These are phyloP conservation scores for Fremontodendron californicum DNA, from an alignment of 345 rosid species.

Conservation along the genomic window DNA sequence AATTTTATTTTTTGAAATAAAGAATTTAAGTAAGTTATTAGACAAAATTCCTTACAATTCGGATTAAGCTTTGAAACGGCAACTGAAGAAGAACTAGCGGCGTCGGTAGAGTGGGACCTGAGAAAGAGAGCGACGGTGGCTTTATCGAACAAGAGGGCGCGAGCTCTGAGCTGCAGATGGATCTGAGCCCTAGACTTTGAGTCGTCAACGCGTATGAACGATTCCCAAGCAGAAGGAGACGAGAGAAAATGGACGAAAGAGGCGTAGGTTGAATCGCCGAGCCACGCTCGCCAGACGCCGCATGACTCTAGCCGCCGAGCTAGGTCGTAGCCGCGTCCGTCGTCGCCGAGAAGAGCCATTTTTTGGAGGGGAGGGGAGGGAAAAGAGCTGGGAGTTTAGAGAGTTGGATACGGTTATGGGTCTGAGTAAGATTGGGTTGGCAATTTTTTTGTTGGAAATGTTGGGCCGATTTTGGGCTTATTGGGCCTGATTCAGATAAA, in stretches of 20 bases:
- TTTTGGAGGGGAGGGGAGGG: background rate
- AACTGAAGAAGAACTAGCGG: slow-evolving; percentile 28
- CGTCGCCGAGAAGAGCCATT: slow-evolving; percentile 83
- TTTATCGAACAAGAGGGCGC: slow-evolving; percentile 84
- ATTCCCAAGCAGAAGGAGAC: slow-evolving; percentile 68
- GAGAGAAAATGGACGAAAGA: slow-evolving; percentile 49
- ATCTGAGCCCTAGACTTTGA: slow-evolving; percentile 68
- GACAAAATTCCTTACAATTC: slow-evolving; percentile 40
- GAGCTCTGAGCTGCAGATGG: slow-evolving; percentile 80
- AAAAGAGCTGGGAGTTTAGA: no score
- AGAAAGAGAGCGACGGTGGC: slow-evolving; percentile 64
- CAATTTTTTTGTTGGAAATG: background rate
- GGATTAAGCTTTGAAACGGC: slow-evolving; percentile 66
- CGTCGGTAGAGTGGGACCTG: slow-evolving; percentile 24
- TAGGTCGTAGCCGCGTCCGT: slow-evolving; percentile 76
- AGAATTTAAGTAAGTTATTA: no score
- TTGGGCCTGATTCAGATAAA: background rate
- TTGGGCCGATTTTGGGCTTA: background rate
- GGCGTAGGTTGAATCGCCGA: slow-evolving; percentile 59
- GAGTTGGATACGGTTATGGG: background rate
- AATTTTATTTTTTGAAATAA: no score
- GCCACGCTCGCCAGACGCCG: slow-evolving; percentile 77
- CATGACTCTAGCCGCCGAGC: slow-evolving; percentile 61
- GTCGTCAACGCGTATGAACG: slow-evolving; percentile 71
- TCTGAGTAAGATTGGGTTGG: background rate